These are phyloP conservation scores for Epichloe hybrida DNA, from an alignment of 2,329 filamentous ascomycete species.

Conservation along the genomic window DNA sequence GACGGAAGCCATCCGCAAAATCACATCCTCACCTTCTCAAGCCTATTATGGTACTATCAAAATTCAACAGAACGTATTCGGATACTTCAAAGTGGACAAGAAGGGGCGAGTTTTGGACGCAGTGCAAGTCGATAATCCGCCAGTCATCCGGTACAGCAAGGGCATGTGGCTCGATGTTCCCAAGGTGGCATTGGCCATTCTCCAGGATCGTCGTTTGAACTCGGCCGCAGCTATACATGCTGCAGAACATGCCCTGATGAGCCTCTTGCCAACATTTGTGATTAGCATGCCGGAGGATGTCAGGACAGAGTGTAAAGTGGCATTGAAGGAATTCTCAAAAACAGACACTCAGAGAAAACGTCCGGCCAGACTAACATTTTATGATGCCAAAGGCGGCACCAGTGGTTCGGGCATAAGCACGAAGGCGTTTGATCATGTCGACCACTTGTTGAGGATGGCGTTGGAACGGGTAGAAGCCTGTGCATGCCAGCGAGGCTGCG, in stretches of 20 bases:
- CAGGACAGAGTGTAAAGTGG: constrained; percentile 84
- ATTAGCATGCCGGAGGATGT: constrained; percentile 84
- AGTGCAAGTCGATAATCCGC: constrained; percentile 84
- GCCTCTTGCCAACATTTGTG: constrained; percentile 80
- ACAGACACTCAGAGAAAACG: constrained; percentile 59
- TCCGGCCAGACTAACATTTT: constrained; percentile 81
- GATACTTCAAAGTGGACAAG: constrained; percentile 94
- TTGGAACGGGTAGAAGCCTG: constrained; percentile 65
- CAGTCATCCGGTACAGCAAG: constrained; percentile 70
- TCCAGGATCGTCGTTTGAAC: constrained; percentile 59
- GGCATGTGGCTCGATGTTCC: constrained; percentile 96
- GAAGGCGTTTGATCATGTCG: constrained; percentile 88
- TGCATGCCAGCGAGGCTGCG: constrained; percentile 63
- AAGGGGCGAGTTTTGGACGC: constrained; percentile 78
- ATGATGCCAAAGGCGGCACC: constrained; percentile 83
- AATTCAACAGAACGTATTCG: constrained; percentile 80
- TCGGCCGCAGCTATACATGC: constrained; percentile 86
- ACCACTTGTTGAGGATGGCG: constrained; percentile 63
- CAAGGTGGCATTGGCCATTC: constrained; percentile 60
- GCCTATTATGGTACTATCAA: constrained; percentile 81
- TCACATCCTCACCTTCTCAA: constrained; percentile 46
- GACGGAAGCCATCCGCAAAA: constrained; percentile 71
- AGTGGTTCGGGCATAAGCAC: constrained; percentile 75
- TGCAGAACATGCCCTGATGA: constrained; percentile 81
- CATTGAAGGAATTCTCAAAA: constrained; percentile 73